Percentiles rank a stretch among this genome's conserved stretches.
Conservation (phyloP, 306 rosid genomes). For the Vigna nakashimae region DNA sequence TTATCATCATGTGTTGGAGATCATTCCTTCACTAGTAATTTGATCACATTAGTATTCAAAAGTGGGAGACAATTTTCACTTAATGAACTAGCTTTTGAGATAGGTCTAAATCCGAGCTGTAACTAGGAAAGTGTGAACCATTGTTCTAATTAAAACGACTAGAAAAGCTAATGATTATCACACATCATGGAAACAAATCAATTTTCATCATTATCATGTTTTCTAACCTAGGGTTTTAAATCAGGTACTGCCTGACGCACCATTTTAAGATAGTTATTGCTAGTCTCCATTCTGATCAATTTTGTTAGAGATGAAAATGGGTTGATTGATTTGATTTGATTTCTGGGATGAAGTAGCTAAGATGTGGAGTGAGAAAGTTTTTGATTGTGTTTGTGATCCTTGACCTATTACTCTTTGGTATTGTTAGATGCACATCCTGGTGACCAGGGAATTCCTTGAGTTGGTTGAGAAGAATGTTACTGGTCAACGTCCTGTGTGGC, state of each 20-base stretch:
- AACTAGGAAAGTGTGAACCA: background rate
- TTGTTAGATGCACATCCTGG: slow-evolving; percentile 61
- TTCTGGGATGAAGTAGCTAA: slow-evolving; percentile 3
- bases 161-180: background rate
- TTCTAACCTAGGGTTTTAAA: slow-evolving; percentile 2
- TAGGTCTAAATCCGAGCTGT: background rate
- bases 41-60: background rate
- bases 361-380: background rate
- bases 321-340: background rate
- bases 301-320: background rate
- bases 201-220: background rate
- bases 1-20: background rate
- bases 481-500: slow-evolving; percentile 74
- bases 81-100: background rate
- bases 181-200: background rate
- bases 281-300: background rate
- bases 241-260: background rate
- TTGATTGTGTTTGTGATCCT: slow-evolving; percentile 37
- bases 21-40: background rate
- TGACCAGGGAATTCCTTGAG: slow-evolving; percentile 76
- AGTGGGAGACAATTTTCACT: background rate
- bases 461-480: slow-evolving; percentile 59
- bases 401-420: slow-evolving; percentile 41
- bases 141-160: background rate
- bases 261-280: background rate